Percentiles rank a stretch among this genome's conserved stretches.
These are phyloP conservation scores for Cytidiella melzeri DNA, from an alignment of 768 basidiomycete genomes.

Conservation along the genomic window DNA sequence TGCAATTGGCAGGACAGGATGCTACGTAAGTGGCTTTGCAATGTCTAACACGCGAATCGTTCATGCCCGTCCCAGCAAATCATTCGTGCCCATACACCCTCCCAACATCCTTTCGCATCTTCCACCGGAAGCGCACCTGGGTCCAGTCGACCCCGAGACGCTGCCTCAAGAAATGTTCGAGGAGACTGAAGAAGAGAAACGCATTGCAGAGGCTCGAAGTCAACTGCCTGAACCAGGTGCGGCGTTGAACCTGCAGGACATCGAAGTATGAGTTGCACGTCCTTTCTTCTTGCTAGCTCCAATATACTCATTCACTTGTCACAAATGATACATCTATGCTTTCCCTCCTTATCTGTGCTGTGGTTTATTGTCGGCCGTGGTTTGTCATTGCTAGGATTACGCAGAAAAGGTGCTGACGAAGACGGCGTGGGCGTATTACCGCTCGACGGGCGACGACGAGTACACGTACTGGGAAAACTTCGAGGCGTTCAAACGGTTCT, in stretches of 20 bases:
- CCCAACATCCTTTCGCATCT: conserved; percentile 17
- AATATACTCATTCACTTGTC: not conserved
- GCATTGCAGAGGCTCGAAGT: conserved; percentile 19
- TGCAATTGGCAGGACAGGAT: conserved; percentile 87
- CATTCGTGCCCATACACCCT: conserved; percentile 14
- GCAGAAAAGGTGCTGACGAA: conserved; percentile 21
- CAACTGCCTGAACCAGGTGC: conserved; percentile 20
- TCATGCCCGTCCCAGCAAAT: no score
- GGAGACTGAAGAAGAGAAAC: conserved; percentile 24
- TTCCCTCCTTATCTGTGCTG: not conserved
- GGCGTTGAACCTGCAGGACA: conserved; percentile 24
- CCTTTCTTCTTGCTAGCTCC: not conserved
- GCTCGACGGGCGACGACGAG: conserved; percentile 24
- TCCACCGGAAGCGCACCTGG: conserved; percentile 22
- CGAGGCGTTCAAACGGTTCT: conserved; percentile 20
- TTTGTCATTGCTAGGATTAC: conserved; percentile 11
- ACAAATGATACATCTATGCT: not conserved
- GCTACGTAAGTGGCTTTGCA: conserved; percentile 66
- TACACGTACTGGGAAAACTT: conserved; percentile 9
- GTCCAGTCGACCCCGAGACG: conserved; percentile 23
- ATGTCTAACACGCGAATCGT: no score
- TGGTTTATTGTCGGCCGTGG: not conserved
- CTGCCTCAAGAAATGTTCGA: conserved; percentile 13
- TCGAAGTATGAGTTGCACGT: conserved; percentile 18
- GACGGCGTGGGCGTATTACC: conserved; percentile 27